Conservation (phyloP, 2,329 filamentous ascomycete genomes). For the Colletotrichum euphorbiae region DNA sequence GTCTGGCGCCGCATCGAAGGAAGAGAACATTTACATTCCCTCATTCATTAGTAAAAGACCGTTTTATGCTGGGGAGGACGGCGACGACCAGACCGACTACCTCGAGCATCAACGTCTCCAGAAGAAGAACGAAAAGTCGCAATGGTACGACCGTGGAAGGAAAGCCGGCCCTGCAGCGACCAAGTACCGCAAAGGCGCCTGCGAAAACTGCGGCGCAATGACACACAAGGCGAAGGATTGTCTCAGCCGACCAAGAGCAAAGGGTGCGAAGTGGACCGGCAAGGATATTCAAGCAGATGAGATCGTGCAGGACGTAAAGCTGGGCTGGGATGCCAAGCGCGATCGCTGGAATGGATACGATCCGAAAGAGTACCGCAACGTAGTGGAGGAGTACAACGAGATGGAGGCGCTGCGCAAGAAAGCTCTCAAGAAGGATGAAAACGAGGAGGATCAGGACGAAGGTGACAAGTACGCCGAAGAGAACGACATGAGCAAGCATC, state of each 20-base stretch:
- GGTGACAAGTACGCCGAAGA: constrained; percentile 90
- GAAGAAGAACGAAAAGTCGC: constrained; percentile 78
- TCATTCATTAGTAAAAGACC: constrained; percentile 98
- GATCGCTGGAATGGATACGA: constrained; percentile 99
- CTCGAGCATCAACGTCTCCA: constrained; percentile 95
- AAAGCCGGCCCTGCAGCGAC: constrained; percentile 89
- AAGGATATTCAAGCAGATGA: constrained; percentile 95
- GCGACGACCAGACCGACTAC: constrained; percentile 83
- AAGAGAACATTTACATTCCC: constrained; percentile 98
- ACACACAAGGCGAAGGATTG: constrained; percentile 97
- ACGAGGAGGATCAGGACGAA: constrained; percentile 64
- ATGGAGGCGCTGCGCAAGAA: constrained; percentile 79
- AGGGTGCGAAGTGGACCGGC: constrained; percentile 92
- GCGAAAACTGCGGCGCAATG: constrained; percentile 98
- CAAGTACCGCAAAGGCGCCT: constrained; percentile 97
- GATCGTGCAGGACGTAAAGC: constrained; percentile 82
- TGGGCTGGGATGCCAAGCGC: constrained; percentile 97
- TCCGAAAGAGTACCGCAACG: constrained; percentile 82
- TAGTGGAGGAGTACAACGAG: constrained; percentile 91
- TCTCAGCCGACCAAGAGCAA: constrained; percentile 86
- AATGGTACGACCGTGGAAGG: constrained; percentile 94
- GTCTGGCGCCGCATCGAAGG: constrained; percentile 68
- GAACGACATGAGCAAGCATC: constrained; percentile 94
- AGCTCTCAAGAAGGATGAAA: constrained; percentile 58
- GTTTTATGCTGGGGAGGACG: constrained; percentile 89